Conservation (phyloP, 2,329 filamentous ascomycete genomes). For the Diatrype stigma region DNA sequence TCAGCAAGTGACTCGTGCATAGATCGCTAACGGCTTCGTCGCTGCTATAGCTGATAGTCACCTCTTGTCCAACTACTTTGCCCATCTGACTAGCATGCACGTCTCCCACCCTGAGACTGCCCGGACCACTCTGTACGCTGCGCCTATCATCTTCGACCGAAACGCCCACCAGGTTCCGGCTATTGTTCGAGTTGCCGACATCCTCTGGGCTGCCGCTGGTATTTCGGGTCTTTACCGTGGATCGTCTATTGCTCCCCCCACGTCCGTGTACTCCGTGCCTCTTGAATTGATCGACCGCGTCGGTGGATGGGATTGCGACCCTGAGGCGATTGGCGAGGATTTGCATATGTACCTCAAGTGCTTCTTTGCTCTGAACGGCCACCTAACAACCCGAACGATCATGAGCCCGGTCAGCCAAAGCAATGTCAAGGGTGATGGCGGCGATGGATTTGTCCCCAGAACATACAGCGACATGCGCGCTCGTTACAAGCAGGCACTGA, state of each 20-base stretch:
- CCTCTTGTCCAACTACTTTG: conserved; percentile 64
- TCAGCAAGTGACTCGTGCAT: no score
- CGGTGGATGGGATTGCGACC: conserved; percentile 67
- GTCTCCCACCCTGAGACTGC: conserved; percentile 55
- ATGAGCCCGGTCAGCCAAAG: conserved; percentile 68
- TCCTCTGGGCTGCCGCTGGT: conserved; percentile 68
- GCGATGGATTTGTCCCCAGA: conserved; percentile 47
- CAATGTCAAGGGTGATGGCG: conserved; percentile 61
- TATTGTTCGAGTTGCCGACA: conserved; percentile 66
- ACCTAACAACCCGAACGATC: conserved; percentile 60
- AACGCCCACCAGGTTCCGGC: conserved; percentile 66
- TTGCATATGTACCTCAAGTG: conserved; percentile 77
- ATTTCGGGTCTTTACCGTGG: conserved; percentile 63
- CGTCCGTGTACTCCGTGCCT: conserved; percentile 69
- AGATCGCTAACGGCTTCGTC: conserved; percentile 11
- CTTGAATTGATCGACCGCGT: conserved; percentile 64
- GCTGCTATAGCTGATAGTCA: conserved; percentile 61
- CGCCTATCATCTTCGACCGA: conserved; percentile 70
- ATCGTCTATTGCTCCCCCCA: conserved; percentile 64
- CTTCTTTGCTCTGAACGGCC: conserved; percentile 69
- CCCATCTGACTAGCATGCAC: conserved; percentile 61
- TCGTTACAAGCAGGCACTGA: conserved; percentile 66
- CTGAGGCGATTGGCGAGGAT: conserved; percentile 71
- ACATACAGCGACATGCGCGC: conserved; percentile 56
- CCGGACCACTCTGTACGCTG: conserved; percentile 61